Evolutionary conservation across 225 moss, liverwort and hornwort genomes (phyloP), one percentile per base, ranked within the genome.

Genomic region (Pseudisothecium myosuroides): DNA sequence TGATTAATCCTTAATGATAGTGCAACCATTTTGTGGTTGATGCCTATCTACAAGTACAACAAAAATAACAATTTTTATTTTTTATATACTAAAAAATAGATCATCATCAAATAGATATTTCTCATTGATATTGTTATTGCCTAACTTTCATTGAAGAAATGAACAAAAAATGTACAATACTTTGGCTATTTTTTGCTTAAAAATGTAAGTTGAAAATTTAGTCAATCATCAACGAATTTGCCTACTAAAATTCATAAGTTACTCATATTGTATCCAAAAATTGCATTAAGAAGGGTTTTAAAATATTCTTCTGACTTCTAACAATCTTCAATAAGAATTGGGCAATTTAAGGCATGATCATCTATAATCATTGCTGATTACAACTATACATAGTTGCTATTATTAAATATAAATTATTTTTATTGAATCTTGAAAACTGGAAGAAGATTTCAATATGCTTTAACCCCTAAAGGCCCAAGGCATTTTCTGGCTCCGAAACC

Each of bases 271-370:
- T 74, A 0, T 74, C 7, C 2, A 29, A 1, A 47, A 10, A 47
- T 29, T 74, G 1, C 2, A 74, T 18, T 11, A 11, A 0, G 31
- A 47, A 29, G 45, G 1, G 29, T 29, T 28, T 0, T 28, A 28
- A 0, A 72, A 45, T 73, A 17, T 0, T 28, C 6, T 26, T 72
- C 45, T 45, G 28, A 28, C 28, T 45, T 45, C 9, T 45, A 17
- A 27, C 6, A 73, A 45, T 41, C 6, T 72, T 45, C 28, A 17
- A 45, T 29, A 29, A 73, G 6, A 47, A 74, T 72, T 43, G 5
- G 16, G 1, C 6, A 29, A 29, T 74, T 74, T 31, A 74, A 74
- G 2, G 31, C 7, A 47, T 75, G 2, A 49, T 19, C 47, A 31
- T 9, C 12, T 75, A 49, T 22, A 17, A 32, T 75, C 2, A 19